Evolutionary conservation across 192 early-diverging fungal genomes (phyloP), one percentile per base, ranked within the genome.

Genomic region (Coemansia sp.): DNA sequence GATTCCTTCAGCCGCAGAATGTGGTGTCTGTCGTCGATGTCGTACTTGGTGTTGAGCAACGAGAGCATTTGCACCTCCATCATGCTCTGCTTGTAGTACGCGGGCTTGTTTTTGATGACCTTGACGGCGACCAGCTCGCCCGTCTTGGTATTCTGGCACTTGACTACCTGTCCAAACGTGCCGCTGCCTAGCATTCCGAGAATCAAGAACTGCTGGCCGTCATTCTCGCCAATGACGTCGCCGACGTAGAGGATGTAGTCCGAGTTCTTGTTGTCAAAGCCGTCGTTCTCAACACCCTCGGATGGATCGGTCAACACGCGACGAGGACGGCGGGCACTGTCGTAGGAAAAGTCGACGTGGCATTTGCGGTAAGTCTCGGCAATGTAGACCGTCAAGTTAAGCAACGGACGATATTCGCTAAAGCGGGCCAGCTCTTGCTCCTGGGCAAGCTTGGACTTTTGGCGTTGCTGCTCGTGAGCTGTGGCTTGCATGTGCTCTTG

Each of bases 151-250:
- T 99, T 96, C 54, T 91, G 88, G 75, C 96, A 98, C 79, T 95
- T 97, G 24, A 96, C 96, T 11, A 99, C 98, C 79, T 99, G 98
- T 7, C 98, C 98, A 90, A 99, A 99, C 3, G 98, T 98, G 34
- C 98, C 98, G 80, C 93, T 89, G 20, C 98, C 98, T 6, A 99
- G 85, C 43, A 95, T 89, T 79, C 98, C 97, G 67, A 96, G 70
- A 72, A 99, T 98, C 46, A 94, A 73, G 80, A 95, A 99, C 93
- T 95, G 89, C 65, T 93, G 92, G 9, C 93, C 93, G 38, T 95
- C 93, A 67, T 92, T 90, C 29, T 87, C 87, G n/a, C 96, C 96
- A n/a, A 99, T 80, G 15, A 97, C 91, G 73, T 99, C 97, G 75
- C 96, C 97, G 64, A 97, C 96, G 77, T 95, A 95, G 38, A 99